Conservation (phyloP, 2,329 filamentous ascomycete genomes). For the Colletotrichum sidae region DNA sequence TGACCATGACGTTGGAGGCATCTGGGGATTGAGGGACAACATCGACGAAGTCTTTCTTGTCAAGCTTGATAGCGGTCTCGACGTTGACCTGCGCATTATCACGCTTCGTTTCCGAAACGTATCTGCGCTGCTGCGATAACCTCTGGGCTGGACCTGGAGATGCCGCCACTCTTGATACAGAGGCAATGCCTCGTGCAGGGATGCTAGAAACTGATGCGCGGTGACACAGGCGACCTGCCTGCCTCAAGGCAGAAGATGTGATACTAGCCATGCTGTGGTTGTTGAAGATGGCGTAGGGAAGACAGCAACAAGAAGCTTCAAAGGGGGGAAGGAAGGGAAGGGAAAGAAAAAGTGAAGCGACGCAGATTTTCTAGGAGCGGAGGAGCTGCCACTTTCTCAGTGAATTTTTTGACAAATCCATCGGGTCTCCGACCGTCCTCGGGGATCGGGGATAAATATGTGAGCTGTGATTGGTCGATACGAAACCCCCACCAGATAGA, state of each 20-base stretch:
- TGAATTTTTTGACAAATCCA: constrained; percentile 25
- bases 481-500: constrained; percentile 8
- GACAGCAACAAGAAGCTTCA: constrained; percentile 35
- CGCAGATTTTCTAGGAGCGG: constrained; percentile 19
- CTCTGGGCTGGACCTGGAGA: constrained; percentile 43
- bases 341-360: constrained; percentile 21
- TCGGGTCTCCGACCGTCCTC: constrained; percentile 23
- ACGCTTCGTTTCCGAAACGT: constrained; percentile 86
- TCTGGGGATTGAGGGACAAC: constrained; percentile 57
- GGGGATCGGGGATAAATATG: constrained; percentile 33
- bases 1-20: constrained; percentile 77
- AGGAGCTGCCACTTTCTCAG: constrained; percentile 10
- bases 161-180: constrained; percentile 48
- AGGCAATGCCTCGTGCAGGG: constrained; percentile 48
- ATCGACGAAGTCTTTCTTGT: constrained; percentile 84
- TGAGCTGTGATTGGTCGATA: constrained; percentile 20
- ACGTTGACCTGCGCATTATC: constrained; percentile 84
- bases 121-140: constrained; percentile 65
- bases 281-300: constrained; percentile 38
- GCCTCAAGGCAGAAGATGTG: constrained; percentile 78
- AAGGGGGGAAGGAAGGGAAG: constrained; percentile 16
- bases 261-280: constrained; percentile 68
- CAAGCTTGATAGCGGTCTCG: constrained; percentile 86
- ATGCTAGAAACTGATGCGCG: constrained; percentile 51
- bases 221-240: constrained; percentile 73